Base-by-base conservation (phyloP, 2,329 filamentous ascomycete species). In the Parascedosporium putredinis region DNA sequence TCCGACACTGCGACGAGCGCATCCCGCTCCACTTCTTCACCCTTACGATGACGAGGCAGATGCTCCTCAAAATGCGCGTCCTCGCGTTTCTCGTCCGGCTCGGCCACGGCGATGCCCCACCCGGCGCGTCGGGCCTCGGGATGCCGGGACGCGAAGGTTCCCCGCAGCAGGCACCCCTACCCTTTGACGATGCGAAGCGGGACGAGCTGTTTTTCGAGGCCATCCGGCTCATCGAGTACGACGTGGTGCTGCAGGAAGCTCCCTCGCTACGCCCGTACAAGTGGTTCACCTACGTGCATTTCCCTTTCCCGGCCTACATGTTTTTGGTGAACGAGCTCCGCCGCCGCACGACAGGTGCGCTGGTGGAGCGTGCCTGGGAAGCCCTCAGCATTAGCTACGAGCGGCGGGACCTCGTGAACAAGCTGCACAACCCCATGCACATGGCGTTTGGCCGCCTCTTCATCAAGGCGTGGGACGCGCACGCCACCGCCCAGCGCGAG, bases 391-490 rank as follows among this genome's bases (percentile, higher is more conserved):
- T 71, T 54, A 78, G 80, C 59, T 72, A 79, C 57, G 71, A 76
- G 5, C 67, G 70, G 24, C 66, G 78, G 38, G 70, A 72, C 2
- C 62, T 78, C 47, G 65, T 68, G 29, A 69, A 69, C 40, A 70
- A 74, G 51, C 62, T 74, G 45, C 70, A 73, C 46, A 79, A 69
- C 40, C 78, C 78, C 5, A 69, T 81, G 64, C 77, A 81, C 56
- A 64, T 74, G 25, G 73, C 74, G 1, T 79, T 84, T 53, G 74
- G 75, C 1, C 67, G 68, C 18, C 68, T 77, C 16, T 76, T 84
- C 36, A 63, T 84, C 51, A 81, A 79, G 56, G 79, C 79, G 0
- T 84, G 81, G 81, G 73, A 76, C 40, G 75, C 75, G 2, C 72
- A 74, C 50, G 73, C 74, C 55, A 65, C 69, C 2, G 72, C 73